Percentiles rank a stretch among this genome's conserved stretches.
phyloP scores from a whole-genome alignment of 805 yeast species.

The Wickerhamomyces canadensis region DNA sequence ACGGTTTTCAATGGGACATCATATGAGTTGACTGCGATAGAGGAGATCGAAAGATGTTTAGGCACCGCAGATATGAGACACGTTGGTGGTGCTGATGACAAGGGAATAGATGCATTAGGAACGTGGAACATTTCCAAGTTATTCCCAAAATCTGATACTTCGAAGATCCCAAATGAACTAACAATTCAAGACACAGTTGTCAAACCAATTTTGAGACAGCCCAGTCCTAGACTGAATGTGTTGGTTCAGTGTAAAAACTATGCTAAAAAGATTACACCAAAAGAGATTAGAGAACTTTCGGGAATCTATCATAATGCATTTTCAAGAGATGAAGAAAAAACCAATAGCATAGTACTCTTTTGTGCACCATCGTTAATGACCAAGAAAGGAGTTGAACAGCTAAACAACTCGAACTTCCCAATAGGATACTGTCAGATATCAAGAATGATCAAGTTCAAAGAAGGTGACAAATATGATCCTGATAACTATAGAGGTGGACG shows the following conservation, averaged over 20 bases:
- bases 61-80: slow-evolving; percentile 7
- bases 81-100: slow-evolving; percentile 22
- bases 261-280: slow-evolving; percentile 19
- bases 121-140: slow-evolving; percentile 12
- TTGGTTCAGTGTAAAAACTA: slow-evolving; percentile 23
- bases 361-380: slow-evolving; percentile 19
- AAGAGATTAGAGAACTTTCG: slow-evolving; percentile 21
- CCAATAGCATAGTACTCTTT: slow-evolving; percentile 15
- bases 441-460: slow-evolving; percentile 1
- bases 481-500: slow-evolving; percentile 4
- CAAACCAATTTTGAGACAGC: slow-evolving; percentile 8
- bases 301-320: slow-evolving; percentile 20
- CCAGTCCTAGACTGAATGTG: slow-evolving; percentile 10
- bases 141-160: not conserved
- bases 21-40: slow-evolving; percentile 17
- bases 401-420: slow-evolving; percentile 17
- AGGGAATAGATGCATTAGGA: slow-evolving; percentile 22
- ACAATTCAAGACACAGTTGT: slow-evolving; percentile 6
- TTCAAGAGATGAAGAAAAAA: slow-evolving; percentile 5
- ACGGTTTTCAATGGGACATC: slow-evolving; percentile 22
- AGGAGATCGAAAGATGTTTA: slow-evolving; percentile 7
- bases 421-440: slow-evolving; percentile 17
- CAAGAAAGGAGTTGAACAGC: slow-evolving; percentile 16
- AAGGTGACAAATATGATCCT: slow-evolving; percentile 9
- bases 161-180: not conserved